Conservation (phyloP, 108 stramenopile genomes). For the Fragilaria radians region DNA sequence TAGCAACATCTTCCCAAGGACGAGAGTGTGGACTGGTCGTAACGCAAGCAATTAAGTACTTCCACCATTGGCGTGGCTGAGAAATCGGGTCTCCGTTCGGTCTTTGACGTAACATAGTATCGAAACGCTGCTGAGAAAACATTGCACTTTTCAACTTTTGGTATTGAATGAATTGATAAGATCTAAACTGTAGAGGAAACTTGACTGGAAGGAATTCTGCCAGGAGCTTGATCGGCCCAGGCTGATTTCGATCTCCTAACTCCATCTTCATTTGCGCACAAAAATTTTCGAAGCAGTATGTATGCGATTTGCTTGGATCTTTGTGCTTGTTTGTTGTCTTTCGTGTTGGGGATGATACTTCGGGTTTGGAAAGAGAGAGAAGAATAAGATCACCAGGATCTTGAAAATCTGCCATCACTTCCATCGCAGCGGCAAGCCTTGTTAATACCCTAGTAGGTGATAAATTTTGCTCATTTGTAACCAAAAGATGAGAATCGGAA, state of each 20-base stretch:
- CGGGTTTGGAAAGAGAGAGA: constrained; percentile 16
- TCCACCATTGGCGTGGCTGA: constrained; percentile 66
- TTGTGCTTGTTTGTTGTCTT: not conserved
- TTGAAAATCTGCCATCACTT: constrained; percentile 25
- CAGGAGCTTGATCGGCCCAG: constrained; percentile 43
- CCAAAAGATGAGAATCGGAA: constrained; percentile 54
- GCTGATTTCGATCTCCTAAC: constrained; percentile 33
- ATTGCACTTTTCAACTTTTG: constrained; percentile 56
- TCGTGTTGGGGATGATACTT: not conserved
- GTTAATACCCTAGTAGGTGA: constrained; percentile 37
- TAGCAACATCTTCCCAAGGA: constrained; percentile 62
- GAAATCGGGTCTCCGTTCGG: constrained; percentile 32
- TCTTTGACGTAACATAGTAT: constrained; percentile 74
- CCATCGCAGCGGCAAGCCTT: constrained; percentile 59
- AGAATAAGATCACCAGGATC: constrained; percentile 53
- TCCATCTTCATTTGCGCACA: constrained; percentile 16
- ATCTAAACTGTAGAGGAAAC: constrained; percentile 38
- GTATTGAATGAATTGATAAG: constrained; percentile 65
- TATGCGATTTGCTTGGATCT: constrained; percentile 14
- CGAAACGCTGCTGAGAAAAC: constrained; percentile 68
- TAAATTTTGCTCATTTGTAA: constrained; percentile 28
- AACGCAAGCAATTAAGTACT: constrained; percentile 65
- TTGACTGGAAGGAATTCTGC: constrained; percentile 54
- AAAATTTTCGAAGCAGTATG: constrained; percentile 31
- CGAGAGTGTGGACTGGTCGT: constrained; percentile 57